Percentiles rank a stretch among this genome's conserved stretches.
Evolutionary conservation across 371 early-diverging fungal species (phyloP).

Genomic region (Apophysomyces elegans): DNA sequence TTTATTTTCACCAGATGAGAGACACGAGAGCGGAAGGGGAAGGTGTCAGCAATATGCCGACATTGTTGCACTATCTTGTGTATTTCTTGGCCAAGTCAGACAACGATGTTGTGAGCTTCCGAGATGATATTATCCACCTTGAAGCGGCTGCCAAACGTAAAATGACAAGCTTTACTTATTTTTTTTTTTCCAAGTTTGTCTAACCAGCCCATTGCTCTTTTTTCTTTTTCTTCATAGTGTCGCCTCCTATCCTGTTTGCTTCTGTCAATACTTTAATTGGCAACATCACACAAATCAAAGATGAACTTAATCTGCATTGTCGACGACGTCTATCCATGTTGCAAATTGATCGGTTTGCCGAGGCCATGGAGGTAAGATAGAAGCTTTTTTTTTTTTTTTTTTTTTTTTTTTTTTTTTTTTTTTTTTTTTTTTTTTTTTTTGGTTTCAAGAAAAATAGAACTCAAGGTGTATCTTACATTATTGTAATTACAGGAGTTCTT

Average conservation of each 20-base stretch:
- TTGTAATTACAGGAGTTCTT: conserved; percentile 35
- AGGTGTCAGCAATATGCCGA: conserved; percentile 60
- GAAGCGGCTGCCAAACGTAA: conserved; percentile 72
- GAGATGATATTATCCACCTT: conserved; percentile 70
- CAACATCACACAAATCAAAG: conserved; percentile 60
- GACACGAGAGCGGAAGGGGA: conserved; percentile 71
- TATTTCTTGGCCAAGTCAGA: conserved; percentile 64
- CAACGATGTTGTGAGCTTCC: conserved; percentile 60
- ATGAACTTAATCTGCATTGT: conserved; percentile 53
- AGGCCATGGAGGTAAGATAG: conserved; percentile 62
- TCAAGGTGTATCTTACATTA: not conserved
- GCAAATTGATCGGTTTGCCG: conserved; percentile 66
- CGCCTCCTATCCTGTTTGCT: conserved; percentile 63
- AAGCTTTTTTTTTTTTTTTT: no score
- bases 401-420: no score
- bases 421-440: no score
- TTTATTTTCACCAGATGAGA: conserved; percentile 51
- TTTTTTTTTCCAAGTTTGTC: not conserved
- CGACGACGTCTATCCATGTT: conserved; percentile 38
- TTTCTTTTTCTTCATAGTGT: conserved; percentile 41
- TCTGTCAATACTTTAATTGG: conserved; percentile 61
- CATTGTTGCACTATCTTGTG: conserved; percentile 80
- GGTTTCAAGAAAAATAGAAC: not conserved
- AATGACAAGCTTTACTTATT: not conserved
- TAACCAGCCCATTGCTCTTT: no score